Evolutionary conservation across 768 basidiomycete genomes (phyloP), one percentile per base, ranked within the genome.

Genomic region (Phlegmacium glaucopus): DNA sequence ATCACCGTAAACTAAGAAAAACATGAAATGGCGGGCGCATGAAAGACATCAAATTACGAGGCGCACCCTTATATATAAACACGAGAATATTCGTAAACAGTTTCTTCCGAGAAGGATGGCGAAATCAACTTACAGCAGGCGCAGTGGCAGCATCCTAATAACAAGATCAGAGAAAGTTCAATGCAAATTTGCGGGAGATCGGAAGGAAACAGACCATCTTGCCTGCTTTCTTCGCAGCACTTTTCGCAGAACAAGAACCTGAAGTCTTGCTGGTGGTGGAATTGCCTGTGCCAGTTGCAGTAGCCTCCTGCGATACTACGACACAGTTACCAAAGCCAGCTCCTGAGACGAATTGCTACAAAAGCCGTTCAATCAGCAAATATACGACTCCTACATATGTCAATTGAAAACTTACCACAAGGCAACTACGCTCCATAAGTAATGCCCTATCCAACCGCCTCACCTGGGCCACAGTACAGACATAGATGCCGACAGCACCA

Each of bases 241-340:
- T 52, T 18, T 50, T 59, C 27, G 61, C 60, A 17, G 56, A 52
- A 43, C 42, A 52, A 10, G 42, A 48, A 11, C 50, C 51, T 16
- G 48, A 51, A 44, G 37, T 47, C 22, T 49, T 54, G 7, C 36
- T 46, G 5, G 29, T 43, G 37, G 56, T 38, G 35, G 47, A 42
- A 26, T 54, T 45, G 7, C 43, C 44, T 44, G 54, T 46, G 30
- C 49, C 57, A 41, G 49, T 50, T 42, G 52, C 56, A 35, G 47
- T 60, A 15, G 58, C 60, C 49, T n/a, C n/a, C n/a, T 71, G 69
- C 43, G 74, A 68, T 9, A 80, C 75, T 27, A 70, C 77, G 9
- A 74, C 70, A 48, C 79, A 82, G 58, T 77, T 80, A 44, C 79
- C 79, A 59, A 79, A 80, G 25, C 76, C 74, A 17, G 68, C 71